Evolutionary conservation across 176 grass and related monocot genomes (phyloP).

Genomic region (Lolium multiflorum): DNA sequence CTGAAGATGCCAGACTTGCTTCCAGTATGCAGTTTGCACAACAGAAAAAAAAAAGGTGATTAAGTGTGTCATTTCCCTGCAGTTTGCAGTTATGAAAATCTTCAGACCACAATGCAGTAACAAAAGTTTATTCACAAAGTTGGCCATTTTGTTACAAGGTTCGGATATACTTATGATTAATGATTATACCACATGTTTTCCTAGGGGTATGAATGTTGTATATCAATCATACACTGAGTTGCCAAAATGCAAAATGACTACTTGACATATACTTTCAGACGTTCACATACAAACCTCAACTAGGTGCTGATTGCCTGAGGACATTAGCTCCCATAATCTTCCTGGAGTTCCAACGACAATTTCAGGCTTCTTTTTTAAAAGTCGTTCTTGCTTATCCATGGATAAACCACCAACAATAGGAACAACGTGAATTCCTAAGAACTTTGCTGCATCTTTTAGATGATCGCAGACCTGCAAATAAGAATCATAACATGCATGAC

Average conservation of each 20-base stretch:
- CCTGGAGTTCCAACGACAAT: slow-evolving; percentile 97
- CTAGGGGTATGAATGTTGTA: not conserved
- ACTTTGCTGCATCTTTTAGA: slow-evolving; percentile 74
- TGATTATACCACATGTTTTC: not conserved
- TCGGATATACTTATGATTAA: not conserved
- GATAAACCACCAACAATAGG: slow-evolving; percentile 94
- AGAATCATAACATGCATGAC: slow-evolving; percentile 5
- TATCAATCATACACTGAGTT: slow-evolving; percentile 21
- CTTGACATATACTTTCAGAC: slow-evolving; percentile 23
- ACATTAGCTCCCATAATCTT: slow-evolving; percentile 96
- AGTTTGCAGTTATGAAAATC: not conserved
- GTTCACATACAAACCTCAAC: slow-evolving; percentile 62
- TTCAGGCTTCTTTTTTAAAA: slow-evolving; percentile 80
- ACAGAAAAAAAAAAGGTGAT: not conserved
- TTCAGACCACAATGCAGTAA: not conserved
- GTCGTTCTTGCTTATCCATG: slow-evolving; percentile 87
- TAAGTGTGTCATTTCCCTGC: not conserved
- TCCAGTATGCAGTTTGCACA: not conserved
- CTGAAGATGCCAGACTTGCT: not conserved
- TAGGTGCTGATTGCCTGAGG: slow-evolving; percentile 72
- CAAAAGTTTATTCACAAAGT: slow-evolving; percentile 6
- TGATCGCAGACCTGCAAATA: slow-evolving; percentile 83
- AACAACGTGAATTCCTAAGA: slow-evolving; percentile 74
- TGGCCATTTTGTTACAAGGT: not conserved
- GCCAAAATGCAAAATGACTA: slow-evolving; percentile 21